Evolutionary conservation across 805 yeast genomes (phyloP).

Genomic region (Yamadazyma insecticola): DNA sequence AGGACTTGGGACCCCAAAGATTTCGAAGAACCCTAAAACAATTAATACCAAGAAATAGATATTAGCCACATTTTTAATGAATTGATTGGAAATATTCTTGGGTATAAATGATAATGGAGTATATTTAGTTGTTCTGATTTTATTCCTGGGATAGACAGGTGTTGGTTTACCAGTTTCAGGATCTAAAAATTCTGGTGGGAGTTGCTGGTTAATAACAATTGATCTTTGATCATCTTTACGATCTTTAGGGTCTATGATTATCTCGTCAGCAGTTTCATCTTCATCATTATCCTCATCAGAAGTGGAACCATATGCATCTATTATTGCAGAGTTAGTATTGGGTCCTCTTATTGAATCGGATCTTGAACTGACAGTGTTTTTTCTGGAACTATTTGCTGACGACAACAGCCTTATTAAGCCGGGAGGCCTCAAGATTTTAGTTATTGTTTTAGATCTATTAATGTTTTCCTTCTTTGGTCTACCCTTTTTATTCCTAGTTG

Average conservation of each 20-base stretch:
- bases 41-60: slow-evolving; percentile 76
- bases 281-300: slow-evolving; percentile 18
- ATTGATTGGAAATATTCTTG: slow-evolving; percentile 74
- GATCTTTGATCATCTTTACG: slow-evolving; percentile 34
- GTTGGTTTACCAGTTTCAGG: slow-evolving; percentile 56
- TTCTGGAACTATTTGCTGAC: slow-evolving; percentile 3
- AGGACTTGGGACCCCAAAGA: slow-evolving; percentile 80
- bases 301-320: slow-evolving; percentile 15
- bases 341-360: slow-evolving; percentile 13
- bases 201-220: slow-evolving; percentile 53
- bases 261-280: slow-evolving; percentile 27
- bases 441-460: slow-evolving; percentile 57
- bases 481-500: slow-evolving; percentile 73
- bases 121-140: slow-evolving; percentile 92
- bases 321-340: slow-evolving; percentile 20
- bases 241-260: slow-evolving; percentile 29
- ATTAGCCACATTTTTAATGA: slow-evolving; percentile 79
- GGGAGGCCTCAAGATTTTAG: slow-evolving; percentile 31
- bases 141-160: slow-evolving; percentile 73
- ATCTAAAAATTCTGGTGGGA: slow-evolving; percentile 57
- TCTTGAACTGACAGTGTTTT: slow-evolving; percentile 10
- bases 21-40: slow-evolving; percentile 72
- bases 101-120: slow-evolving; percentile 89
- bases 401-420: slow-evolving; percentile 9
- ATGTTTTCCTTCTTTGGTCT: slow-evolving; percentile 46